Evolutionary conservation across 768 basidiomycete genomes (phyloP).

Genomic region (Calocera viscosa): DNA sequence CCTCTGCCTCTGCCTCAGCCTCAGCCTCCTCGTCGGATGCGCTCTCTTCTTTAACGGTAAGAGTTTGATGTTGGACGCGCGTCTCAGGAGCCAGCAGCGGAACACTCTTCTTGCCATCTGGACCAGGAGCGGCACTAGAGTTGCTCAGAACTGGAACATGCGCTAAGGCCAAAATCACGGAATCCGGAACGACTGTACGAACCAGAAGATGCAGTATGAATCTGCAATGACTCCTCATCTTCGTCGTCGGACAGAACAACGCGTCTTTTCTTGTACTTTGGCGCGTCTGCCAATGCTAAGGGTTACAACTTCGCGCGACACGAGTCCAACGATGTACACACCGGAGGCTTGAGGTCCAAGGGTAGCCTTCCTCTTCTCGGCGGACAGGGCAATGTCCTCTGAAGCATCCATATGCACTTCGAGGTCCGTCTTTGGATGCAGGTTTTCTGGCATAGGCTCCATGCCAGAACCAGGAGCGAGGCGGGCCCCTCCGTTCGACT

Average conservation of each 20-base stretch:
- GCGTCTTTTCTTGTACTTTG: not conserved
- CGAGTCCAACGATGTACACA: not conserved
- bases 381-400: too few relatives aligned
- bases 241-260: constrained; percentile 9
- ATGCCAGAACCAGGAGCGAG: not conserved
- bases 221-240: not conserved
- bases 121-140: too few relatives aligned
- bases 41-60: not conserved
- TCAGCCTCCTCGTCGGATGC: not conserved
- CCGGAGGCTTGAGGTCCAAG: not conserved
- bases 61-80: not conserved
- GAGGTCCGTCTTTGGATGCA: too few relatives aligned
- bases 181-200: not conserved
- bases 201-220: not conserved
- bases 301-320: not conserved
- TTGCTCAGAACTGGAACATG: too few relatives aligned
- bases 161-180: too few relatives aligned
- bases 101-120: too few relatives aligned
- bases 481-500: constrained; percentile 17
- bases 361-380: not conserved
- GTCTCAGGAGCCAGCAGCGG: too few relatives aligned
- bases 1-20: not conserved
- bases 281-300: not conserved
- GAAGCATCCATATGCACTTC: too few relatives aligned
- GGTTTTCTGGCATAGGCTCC: too few relatives aligned